Percentiles rank a stretch among this genome's conserved stretches.
Evolutionary conservation across 192 early-diverging fungal species (phyloP).

Genomic region (Coemansia sp.): DNA sequence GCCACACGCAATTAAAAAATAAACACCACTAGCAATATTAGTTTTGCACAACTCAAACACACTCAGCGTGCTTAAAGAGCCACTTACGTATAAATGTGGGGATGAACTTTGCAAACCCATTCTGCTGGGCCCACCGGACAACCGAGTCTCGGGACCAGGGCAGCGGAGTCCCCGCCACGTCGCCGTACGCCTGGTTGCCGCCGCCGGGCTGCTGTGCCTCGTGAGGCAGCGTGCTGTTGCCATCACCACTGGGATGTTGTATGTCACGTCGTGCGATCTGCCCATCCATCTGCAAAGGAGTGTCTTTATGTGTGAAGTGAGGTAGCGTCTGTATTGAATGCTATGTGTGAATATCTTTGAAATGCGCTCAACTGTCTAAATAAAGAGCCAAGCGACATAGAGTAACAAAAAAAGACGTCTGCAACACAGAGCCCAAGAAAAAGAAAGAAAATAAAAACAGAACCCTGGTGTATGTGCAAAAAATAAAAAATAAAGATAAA

Average conservation of each 20-base stretch:
- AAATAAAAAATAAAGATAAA: neutral
- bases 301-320: constrained; percentile 4
- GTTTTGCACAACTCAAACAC: neutral
- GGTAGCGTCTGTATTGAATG: constrained; percentile 6
- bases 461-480: neutral
- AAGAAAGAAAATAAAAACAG: neutral
- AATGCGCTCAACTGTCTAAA: constrained; percentile 3
- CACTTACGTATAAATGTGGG: constrained; percentile 52
- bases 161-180: constrained; percentile 35
- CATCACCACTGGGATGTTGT: constrained; percentile 7
- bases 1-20: neutral
- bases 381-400: neutral
- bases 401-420: neutral
- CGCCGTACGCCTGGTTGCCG: constrained; percentile 17
- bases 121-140: constrained; percentile 39
- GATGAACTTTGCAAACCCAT: constrained; percentile 48
- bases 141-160: constrained; percentile 53
- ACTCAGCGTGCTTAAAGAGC: neutral
- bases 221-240: constrained; percentile 12
- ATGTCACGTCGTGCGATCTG: constrained; percentile 16
- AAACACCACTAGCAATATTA: neutral
- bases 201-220: constrained; percentile 9
- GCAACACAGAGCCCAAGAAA: neutral
- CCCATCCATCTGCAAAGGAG: constrained; percentile 22
- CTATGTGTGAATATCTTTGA: neutral